phyloP scores from a whole-genome alignment of 1,284 basidiomycete species.

The Pterula multifida region DNA sequence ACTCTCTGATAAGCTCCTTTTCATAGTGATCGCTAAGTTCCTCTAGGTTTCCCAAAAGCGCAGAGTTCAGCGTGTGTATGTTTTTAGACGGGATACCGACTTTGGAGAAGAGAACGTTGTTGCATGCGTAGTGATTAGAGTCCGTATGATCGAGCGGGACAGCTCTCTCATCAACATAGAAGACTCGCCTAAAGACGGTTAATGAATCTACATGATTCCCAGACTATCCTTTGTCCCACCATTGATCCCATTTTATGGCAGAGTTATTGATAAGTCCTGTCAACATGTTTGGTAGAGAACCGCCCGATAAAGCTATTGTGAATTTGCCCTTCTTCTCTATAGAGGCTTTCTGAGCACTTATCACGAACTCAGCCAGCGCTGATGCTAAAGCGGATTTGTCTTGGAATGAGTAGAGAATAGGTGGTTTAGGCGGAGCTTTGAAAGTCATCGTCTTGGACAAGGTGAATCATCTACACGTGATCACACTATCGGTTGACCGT shows the following conservation, averaged over 20 bases:
- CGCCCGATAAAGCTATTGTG: slow-evolving; percentile 88
- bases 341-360: slow-evolving; percentile 85
- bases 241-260: slow-evolving; percentile 89
- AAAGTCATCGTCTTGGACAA: slow-evolving; percentile 15
- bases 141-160: slow-evolving; percentile 90
- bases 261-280: slow-evolving; percentile 61
- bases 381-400: slow-evolving; percentile 40
- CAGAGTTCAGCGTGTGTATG: slow-evolving; percentile 78
- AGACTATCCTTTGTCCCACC: slow-evolving; percentile 39
- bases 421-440: slow-evolving; percentile 35
- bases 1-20: slow-evolving; percentile 82
- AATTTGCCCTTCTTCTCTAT: slow-evolving; percentile 83
- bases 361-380: slow-evolving; percentile 72
- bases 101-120: slow-evolving; percentile 70
- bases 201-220: slow-evolving; percentile 4
- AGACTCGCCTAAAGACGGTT: slow-evolving; percentile 70
- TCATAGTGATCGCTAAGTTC: slow-evolving; percentile 91
- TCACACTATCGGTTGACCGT: too few relatives aligned
- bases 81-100: slow-evolving; percentile 71
- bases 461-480: too few relatives aligned
- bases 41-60: slow-evolving; percentile 68
- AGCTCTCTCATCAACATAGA: slow-evolving; percentile 94
- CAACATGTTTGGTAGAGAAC: slow-evolving; percentile 83
- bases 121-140: slow-evolving; percentile 81
- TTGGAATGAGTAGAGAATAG: slow-evolving; percentile 70